phyloP scores from a whole-genome alignment of 2,329 filamentous ascomycete genomes.

The Orbilia ellipsospora region DNA sequence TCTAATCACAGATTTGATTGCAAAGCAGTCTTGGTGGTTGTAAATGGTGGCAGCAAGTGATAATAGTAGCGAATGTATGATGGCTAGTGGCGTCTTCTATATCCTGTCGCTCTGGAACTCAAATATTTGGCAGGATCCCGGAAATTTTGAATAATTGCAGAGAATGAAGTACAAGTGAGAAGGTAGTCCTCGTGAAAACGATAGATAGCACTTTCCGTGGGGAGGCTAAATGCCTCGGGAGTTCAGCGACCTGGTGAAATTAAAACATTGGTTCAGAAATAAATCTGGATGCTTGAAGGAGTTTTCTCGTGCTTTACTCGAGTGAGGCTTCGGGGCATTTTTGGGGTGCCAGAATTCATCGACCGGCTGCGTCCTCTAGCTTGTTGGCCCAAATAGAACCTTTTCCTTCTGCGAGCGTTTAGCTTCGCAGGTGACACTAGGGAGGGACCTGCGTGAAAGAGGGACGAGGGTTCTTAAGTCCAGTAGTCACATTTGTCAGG shows the following conservation, averaged over 20 bases:
- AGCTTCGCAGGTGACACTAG: conserved; percentile 52
- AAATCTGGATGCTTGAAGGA: conserved; percentile 49
- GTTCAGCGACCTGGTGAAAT: conserved; percentile 31
- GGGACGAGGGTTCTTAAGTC: neutral
- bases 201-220: conserved; percentile 23
- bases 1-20: conserved; percentile 29
- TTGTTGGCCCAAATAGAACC: conserved; percentile 6
- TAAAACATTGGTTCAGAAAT: conserved; percentile 28
- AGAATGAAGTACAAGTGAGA: conserved; percentile 23
- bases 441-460: conserved; percentile 1
- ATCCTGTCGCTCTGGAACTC: conserved; percentile 22
- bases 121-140: conserved; percentile 21
- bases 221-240: conserved; percentile 52
- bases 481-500: conserved; percentile 48
- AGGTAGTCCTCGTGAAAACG: conserved; percentile 11
- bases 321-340: conserved; percentile 46
- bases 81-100: conserved; percentile 38
- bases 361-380: conserved; percentile 43
- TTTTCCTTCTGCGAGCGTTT: conserved; percentile 39
- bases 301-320: conserved; percentile 33
- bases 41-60: conserved; percentile 1
- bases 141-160: conserved; percentile 25
- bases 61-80: conserved; percentile 25
- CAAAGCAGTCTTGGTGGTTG: conserved; percentile 40
- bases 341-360: conserved; percentile 33